phyloP scores from a whole-genome alignment of 495 filamentous ascomycete genomes.

The Hyaloscypha hepaticicola region DNA sequence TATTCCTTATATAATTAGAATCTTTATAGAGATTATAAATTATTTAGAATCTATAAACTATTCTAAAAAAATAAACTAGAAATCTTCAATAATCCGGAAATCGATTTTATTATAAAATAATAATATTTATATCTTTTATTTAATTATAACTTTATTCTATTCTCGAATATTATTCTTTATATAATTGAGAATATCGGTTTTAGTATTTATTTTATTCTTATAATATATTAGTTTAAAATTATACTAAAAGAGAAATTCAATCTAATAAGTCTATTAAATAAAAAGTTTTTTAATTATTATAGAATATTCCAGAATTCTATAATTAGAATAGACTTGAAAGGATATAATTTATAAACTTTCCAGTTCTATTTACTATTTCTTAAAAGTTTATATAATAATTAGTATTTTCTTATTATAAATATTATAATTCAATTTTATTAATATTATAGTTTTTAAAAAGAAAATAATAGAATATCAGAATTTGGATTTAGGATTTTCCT shows the following conservation, averaged over 20 bases:
- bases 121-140: no score
- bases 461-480: neutral
- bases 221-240: constrained; percentile 22
- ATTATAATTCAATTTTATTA: neutral
- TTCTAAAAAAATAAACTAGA: no score
- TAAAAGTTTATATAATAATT: constrained; percentile 1
- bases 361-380: neutral
- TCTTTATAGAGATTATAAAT: no score
- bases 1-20: no score
- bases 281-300: constrained; percentile 12
- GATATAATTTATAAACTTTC: neutral
- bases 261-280: constrained; percentile 3
- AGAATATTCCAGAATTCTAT: constrained; percentile 17
- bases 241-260: constrained; percentile 3
- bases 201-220: no score
- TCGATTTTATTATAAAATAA: no score
- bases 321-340: constrained; percentile 8
- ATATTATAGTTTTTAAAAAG: constrained; percentile 8
- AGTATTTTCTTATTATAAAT: constrained; percentile 13
- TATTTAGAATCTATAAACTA: no score
- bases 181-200: no score
- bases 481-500: neutral
- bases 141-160: no score
- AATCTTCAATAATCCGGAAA: no score
- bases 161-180: no score